phyloP scores from a whole-genome alignment of 2,329 filamentous ascomycete species.

The Aureobasidium mangrovei region DNA sequence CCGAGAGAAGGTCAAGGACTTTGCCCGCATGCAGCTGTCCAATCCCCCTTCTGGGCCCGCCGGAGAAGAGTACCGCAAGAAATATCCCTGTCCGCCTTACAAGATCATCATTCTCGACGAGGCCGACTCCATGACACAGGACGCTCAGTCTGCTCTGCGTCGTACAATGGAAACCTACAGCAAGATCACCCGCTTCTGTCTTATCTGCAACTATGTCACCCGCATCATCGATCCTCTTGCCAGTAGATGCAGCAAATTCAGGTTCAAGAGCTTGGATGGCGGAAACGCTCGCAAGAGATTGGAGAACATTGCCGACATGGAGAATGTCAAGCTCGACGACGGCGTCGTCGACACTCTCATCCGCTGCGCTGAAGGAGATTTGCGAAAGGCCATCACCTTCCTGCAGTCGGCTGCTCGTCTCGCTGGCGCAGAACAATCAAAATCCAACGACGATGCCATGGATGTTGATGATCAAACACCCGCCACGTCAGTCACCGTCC shows the following conservation, averaged over 20 bases:
- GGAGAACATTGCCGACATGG: slow-evolving; percentile 70
- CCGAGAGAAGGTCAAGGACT: slow-evolving; percentile 95
- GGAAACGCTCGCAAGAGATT: slow-evolving; percentile 71
- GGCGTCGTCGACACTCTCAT: slow-evolving; percentile 80
- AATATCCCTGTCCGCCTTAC: slow-evolving; percentile 92
- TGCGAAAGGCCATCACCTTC: slow-evolving; percentile 93
- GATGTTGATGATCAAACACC: slow-evolving; percentile 31
- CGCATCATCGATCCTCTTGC: slow-evolving; percentile 95
- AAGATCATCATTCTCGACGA: slow-evolving; percentile 99
- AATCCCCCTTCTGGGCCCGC: slow-evolving; percentile 61
- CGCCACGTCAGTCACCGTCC: slow-evolving; percentile 56
- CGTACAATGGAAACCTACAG: slow-evolving; percentile 98
- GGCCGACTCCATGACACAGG: slow-evolving; percentile 97
- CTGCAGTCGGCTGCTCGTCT: slow-evolving; percentile 88
- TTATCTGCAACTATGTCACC: slow-evolving; percentile 98
- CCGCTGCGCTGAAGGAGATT: slow-evolving; percentile 80
- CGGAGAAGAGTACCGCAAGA: slow-evolving; percentile 47
- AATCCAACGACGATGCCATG: slow-evolving; percentile 54
- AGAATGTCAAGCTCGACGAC: slow-evolving; percentile 66
- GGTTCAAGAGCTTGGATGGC: slow-evolving; percentile 92
- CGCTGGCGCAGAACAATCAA: slow-evolving; percentile 47
- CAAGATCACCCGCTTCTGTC: slow-evolving; percentile 91
- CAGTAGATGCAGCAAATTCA: slow-evolving; percentile 88
- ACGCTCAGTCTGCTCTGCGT: slow-evolving; percentile 84
- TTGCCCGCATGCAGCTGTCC: slow-evolving; percentile 88